A percentile compares a stretch with the other conserved stretches of the same genome.
Conservation (phyloP, 768 basidiomycete genomes). For the Podaxis sp. region DNA sequence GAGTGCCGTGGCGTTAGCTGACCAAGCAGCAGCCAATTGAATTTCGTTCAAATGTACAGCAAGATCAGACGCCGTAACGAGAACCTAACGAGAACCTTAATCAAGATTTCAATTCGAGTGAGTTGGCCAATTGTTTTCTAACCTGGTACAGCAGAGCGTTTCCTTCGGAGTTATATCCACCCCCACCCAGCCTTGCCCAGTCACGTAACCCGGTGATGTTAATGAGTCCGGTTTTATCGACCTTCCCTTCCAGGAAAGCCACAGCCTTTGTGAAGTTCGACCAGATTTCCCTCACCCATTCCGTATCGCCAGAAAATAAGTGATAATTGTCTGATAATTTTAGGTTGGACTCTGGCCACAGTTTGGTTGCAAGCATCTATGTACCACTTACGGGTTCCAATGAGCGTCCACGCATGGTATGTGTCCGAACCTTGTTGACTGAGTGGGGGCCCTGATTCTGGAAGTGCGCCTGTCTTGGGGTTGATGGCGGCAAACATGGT, state of each 20-base stretch:
- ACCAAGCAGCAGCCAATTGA: constrained; percentile 34
- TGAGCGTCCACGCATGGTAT: constrained; percentile 60
- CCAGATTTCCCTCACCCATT: constrained; percentile 51
- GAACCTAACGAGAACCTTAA: constrained; percentile 33
- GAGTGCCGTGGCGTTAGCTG: constrained; percentile 44
- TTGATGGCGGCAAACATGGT: constrained; percentile 58
- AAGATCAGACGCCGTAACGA: constrained; percentile 45
- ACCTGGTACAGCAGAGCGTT: constrained; percentile 55
- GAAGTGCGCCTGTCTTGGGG: constrained; percentile 50
- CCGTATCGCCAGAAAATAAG: constrained; percentile 50
- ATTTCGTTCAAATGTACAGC: constrained; percentile 37
- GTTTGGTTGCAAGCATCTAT: neutral
- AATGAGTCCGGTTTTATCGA: constrained; percentile 47
- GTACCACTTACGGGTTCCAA: constrained; percentile 45
- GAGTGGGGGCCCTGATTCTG: constrained; percentile 49
- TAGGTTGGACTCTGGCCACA: neutral
- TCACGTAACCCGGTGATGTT: constrained; percentile 56
- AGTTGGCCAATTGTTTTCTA: neutral
- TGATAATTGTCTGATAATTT: constrained; percentile 48
- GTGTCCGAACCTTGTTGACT: constrained; percentile 49
- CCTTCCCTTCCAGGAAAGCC: constrained; percentile 50
- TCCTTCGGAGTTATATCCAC: constrained; percentile 54
- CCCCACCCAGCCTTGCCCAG: constrained; percentile 56
- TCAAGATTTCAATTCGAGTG: neutral
- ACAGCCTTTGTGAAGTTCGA: constrained; percentile 57